Conservation (phyloP, 164 flowering plant genomes). For the Vitis labrusca region DNA sequence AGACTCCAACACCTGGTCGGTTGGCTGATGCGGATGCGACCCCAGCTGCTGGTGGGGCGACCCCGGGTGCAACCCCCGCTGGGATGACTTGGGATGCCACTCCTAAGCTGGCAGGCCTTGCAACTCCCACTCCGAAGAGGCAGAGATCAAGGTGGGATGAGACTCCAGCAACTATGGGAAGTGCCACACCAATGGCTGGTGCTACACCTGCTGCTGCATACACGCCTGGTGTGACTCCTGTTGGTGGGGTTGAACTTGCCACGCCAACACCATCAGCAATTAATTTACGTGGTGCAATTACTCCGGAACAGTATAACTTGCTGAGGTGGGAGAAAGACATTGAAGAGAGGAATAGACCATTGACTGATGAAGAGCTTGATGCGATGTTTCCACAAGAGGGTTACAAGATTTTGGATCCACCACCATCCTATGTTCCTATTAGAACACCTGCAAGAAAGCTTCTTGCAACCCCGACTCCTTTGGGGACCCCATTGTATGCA, state of each 20-base stretch:
- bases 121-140: conserved; percentile 92
- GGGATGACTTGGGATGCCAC: conserved; percentile 99
- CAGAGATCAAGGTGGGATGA: conserved; percentile 99
- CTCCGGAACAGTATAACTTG: conserved; percentile 93
- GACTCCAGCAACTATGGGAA: conserved; percentile 93
- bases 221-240: conserved; percentile 94
- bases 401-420: conserved; percentile 90
- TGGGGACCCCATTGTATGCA: conserved; percentile 79
- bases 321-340: conserved; percentile 98
- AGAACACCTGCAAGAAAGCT: conserved; percentile 98
- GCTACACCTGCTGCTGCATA: conserved; percentile 78
- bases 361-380: conserved; percentile 98
- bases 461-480: conserved; percentile 92
- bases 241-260: conserved; percentile 81
- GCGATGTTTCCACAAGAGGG: conserved; percentile 94
- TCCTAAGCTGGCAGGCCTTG: conserved; percentile 84
- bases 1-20: conserved; percentile 97
- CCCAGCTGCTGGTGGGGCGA: conserved; percentile 78
- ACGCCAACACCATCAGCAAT: conserved; percentile 86
- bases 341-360: conserved; percentile 91
- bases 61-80: conserved; percentile 96
- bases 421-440: conserved; percentile 89
- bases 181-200: conserved; percentile 86
- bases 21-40: conserved; percentile 88
- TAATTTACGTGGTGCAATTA: conserved; percentile 65